Percentiles rank a stretch among this genome's conserved stretches.
Conservation (phyloP, 1,284 basidiomycete genomes). For the Meripilus lineatus region DNA sequence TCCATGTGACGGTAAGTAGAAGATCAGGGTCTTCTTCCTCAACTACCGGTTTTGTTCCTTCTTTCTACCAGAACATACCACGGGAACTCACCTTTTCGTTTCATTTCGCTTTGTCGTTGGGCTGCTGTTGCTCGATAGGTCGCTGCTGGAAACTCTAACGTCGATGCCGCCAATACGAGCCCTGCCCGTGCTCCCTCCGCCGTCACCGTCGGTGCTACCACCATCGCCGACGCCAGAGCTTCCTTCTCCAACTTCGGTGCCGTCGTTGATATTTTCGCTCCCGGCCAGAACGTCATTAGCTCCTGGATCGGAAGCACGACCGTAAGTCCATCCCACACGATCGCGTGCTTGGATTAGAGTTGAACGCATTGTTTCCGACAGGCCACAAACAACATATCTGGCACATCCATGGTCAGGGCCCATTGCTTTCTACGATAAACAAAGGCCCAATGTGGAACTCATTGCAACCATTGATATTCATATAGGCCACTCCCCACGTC, state of each 20-base stretch:
- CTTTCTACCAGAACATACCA: no score
- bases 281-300: slow-evolving; percentile 30
- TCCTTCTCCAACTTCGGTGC: slow-evolving; percentile 32
- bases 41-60: no score
- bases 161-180: slow-evolving; percentile 22
- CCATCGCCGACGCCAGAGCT: slow-evolving; percentile 42
- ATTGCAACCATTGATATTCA: no score
- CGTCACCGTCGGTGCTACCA: slow-evolving; percentile 62
- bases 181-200: slow-evolving; percentile 40
- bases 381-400: slow-evolving; percentile 26
- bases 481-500: slow-evolving; percentile 28
- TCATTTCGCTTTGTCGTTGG: no score
- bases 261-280: slow-evolving; percentile 32
- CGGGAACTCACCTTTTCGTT: no score
- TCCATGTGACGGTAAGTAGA: slow-evolving; percentile 25
- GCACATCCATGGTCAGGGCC: slow-evolving; percentile 25
- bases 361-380: background rate
- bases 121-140: background rate
- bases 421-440: no score
- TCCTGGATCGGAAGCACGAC: slow-evolving; percentile 28
- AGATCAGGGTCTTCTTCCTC: no score
- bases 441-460: no score
- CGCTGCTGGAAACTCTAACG: slow-evolving; percentile 26
- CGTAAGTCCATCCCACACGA: slow-evolving; percentile 9
- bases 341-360: background rate